Evolutionary conservation across 2,329 filamentous ascomycete genomes (phyloP), one percentile per base, ranked within the genome.

Genomic region (Penicillium freii): DNA sequence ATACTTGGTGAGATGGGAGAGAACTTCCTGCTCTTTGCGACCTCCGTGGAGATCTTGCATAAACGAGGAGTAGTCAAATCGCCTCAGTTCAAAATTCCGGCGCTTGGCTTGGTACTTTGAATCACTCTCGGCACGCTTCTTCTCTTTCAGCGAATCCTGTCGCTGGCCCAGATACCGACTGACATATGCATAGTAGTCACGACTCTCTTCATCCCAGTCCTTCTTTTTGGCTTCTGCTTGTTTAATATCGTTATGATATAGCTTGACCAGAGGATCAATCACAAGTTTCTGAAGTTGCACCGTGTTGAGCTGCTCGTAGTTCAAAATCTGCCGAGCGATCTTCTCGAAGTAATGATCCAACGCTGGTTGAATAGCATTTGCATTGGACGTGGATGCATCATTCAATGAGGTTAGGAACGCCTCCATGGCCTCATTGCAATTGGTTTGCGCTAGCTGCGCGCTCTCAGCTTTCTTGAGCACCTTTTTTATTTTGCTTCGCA

Each of bases 41-140:
- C 94, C 94, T 31, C 94, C 94, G 62, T 97, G 94, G n/a, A 99
- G 82, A 78, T 99, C 94, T 69, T 97, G 93, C 90, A 99, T 96
- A 71, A 97, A 99, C 15, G 91, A 96, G 3, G 93, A 97, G 73
- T 99, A 99, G 75, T 99, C 95, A 69, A 99, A 99, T 10, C 95
- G 88, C 78, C 96, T 97, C 56, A 99, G 82, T 78, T 99, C 94
- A 69, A 99, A 99, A 66, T 92, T 96, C 44, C 91, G 87, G 64
- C 92, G 86, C 78, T 97, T 97, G 45, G 84, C 87, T 73, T 97
- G 93, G 71, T 97, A 99, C 71, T 99, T 99, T 33, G 90, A 89
- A 73, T 99, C 94, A 66, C 92, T 97, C 67, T 97, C 92, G 40
- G 85, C 90, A 61, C 94, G 87, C 77, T 97, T 97, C 82, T 99